Base-by-base conservation (phyloP, 441 rosid genomes). In the Arabidopsis hybrid region DNA sequence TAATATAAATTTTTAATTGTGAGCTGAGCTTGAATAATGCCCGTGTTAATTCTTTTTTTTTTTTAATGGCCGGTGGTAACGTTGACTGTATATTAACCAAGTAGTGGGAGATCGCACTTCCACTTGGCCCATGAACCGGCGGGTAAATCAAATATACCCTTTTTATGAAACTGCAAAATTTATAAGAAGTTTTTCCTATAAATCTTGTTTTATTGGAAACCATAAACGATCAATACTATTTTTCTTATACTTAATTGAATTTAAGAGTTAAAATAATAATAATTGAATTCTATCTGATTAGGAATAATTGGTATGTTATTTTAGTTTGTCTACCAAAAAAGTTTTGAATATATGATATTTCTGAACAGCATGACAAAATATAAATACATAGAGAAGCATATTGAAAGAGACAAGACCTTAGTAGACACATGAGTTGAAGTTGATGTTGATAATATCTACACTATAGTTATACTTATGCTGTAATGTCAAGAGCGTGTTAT, bases 321-420 rank as follows among this genome's bases (percentile, higher is more conserved):
- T 65, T 66, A 13, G 49, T 38, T 66, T 65, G 43, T 46, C 16
- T 73, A 49, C 45, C 72, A 65, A 31, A 49, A 11, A 50, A 29
- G 49, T 67, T 67, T 67, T 69, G 73, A 67, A 67, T 51, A 63
- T 67, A 67, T 51, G 68, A 60, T 32, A 39, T 13, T 50, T 39
- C 7, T 31, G 16, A 74, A 66, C 67, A 66, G n/a, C 35, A 40
- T 43, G 13, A 42, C 63, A 53, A 53, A 42, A 16, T n/a, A 31
- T 4, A 16, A 35, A 16, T 12, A 66, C 42, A 4, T 7, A 21
- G 18, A 60, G 13, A 67, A 34, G 31, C 31, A 34, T 42, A 60
- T 13, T 67, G 73, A 63, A 51, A 74, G 68, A 42, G 68, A 67
- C 73, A 42, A 74, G 32, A 67, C 67, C 45, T 47, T 14, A 66